Evolutionary conservation across 306 rosid genomes (phyloP), one percentile per base, ranked within the genome.

Genomic region (Ziziphus jujuba): DNA sequence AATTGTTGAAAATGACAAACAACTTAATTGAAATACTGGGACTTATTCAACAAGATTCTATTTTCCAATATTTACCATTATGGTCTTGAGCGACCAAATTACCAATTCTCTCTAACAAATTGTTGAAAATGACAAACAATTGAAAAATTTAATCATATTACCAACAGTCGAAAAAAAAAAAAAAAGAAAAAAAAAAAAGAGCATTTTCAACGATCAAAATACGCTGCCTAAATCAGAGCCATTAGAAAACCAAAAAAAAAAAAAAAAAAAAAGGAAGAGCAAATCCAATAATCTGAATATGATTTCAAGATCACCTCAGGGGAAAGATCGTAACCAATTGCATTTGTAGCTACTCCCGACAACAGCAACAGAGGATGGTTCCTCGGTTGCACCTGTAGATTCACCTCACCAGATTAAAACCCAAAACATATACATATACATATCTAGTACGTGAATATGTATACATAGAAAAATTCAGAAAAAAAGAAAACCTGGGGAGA

Each of bases 301-400:
- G 65, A 17, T 20, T 7, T 38, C 53, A 74, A 12, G 34, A 16
- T 59, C 52, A 89, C 98, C 85, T 89, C 87, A 48, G 98, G 92
- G 57, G 98, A 85, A 24, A 92, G 95, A 73, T 92, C 98, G 73
- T 82, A 92, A 52, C 97, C 98, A 63, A 87, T 75, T 24, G 96
- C 98, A 81, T 89, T 92, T 31, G 91, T 86, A 12, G 91, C 97
- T 61, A 92, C 74, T 48, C 96, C 98, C 2, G 98, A 85, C 73
- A 92, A 76, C 55, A 89, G 76, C 78, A 92, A 67, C 72, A 92
- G 88, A 15, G 96, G 98, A 59, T 87, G 97, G 67, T 92, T 87
- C 89, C 91, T 92, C 34, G 66, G 48, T 59, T 77, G 78, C 33
- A 72, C 92, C 97, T 92, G 83, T 22, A 61, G 6, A 61, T 19